These are phyloP conservation scores for Lepidium didymum DNA, from an alignment of 345 rosid species.

Conservation along the genomic window DNA sequence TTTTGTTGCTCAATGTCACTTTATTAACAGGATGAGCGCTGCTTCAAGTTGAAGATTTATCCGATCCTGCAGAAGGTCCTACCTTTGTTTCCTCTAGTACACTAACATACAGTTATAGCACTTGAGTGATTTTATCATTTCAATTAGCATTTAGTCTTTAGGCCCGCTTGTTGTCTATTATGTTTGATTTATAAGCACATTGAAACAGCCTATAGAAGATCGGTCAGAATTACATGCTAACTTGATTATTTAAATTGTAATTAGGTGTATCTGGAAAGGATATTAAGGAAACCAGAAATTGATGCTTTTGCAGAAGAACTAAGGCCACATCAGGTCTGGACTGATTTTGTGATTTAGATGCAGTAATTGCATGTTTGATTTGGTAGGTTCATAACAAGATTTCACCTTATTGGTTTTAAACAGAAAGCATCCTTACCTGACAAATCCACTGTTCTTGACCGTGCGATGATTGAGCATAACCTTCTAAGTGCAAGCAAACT, in stretches of 20 bases:
- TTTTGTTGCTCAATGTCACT: neutral
- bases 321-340: slow-evolving; percentile 83
- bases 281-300: slow-evolving; percentile 89
- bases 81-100: neutral
- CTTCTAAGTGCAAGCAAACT: slow-evolving; percentile 96
- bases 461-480: slow-evolving; percentile 98
- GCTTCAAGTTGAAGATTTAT: slow-evolving; percentile 90
- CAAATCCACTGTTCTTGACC: slow-evolving; percentile 89
- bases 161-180: neutral
- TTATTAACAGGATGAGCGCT: slow-evolving; percentile 78
- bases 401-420: slow-evolving; percentile 17
- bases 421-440: slow-evolving; percentile 96
- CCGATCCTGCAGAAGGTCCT: slow-evolving; percentile 88
- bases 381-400: neutral
- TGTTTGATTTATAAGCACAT: neutral
- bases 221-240: slow-evolving; percentile 10
- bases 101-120: neutral
- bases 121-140: neutral
- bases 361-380: neutral
- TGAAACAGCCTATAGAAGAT: neutral
- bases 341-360: neutral
- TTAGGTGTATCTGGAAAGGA: slow-evolving; percentile 94
- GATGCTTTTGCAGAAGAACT: slow-evolving; percentile 91
- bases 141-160: neutral
- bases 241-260: neutral